Percentiles rank a stretch among this genome's conserved stretches.
phyloP scores from a whole-genome alignment of 495 filamentous ascomycete genomes.

The Podospora comata region DNA sequence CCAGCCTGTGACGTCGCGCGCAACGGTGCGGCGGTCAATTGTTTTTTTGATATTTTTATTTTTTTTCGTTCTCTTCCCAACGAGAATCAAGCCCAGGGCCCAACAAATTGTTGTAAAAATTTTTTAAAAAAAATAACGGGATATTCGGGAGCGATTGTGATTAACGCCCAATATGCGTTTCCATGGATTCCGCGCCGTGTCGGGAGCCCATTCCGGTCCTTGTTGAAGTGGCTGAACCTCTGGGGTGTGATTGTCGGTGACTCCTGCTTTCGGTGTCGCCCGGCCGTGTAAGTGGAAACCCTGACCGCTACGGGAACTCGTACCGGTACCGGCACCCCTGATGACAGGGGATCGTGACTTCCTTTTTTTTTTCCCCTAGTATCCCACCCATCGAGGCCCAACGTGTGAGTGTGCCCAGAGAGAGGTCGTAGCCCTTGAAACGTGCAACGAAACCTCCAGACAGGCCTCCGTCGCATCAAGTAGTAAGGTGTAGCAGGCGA shows the following conservation, averaged over 20 bases:
- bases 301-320: constrained; percentile 9
- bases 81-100: not conserved
- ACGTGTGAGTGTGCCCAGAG: constrained; percentile 7
- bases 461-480: constrained; percentile 22
- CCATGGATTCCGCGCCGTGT: constrained; percentile 6
- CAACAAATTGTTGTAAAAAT: not conserved
- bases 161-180: constrained; percentile 7
- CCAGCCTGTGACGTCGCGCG: constrained; percentile 13
- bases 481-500: constrained; percentile 1
- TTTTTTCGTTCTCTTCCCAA: not conserved
- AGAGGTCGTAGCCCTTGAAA: constrained; percentile 21
- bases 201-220: constrained; percentile 16
- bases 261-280: constrained; percentile 12
- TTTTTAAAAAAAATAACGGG: not conserved
- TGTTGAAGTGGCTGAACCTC: not conserved
- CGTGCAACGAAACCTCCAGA: constrained; percentile 19
- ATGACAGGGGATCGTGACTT: constrained; percentile 1
- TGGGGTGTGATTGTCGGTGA: constrained; percentile 23
- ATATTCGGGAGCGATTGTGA: not conserved
- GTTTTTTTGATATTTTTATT: not conserved
- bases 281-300: constrained; percentile 17
- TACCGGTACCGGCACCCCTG: constrained; percentile 9
- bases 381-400: not conserved
- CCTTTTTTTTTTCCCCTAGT: not conserved
- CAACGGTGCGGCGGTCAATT: constrained; percentile 14